A percentile compares a stretch with the other conserved stretches of the same genome.
Conservation (phyloP, 805 yeast species). For the Candida odintsovae region DNA sequence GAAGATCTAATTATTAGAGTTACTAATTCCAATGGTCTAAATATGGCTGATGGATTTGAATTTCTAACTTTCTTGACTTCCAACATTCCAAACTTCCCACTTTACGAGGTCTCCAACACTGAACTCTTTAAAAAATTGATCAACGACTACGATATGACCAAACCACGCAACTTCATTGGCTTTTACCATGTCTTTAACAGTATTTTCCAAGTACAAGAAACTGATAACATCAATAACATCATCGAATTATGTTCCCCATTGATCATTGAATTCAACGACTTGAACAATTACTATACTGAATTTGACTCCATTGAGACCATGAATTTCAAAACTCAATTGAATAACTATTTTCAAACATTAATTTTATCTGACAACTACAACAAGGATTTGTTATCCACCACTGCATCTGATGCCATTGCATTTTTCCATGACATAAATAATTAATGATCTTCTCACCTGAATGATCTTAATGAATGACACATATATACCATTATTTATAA, state of each 20-base stretch:
- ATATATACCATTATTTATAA: neutral
- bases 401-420: slow-evolving; percentile 14
- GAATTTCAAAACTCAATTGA: slow-evolving; percentile 27
- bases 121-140: slow-evolving; percentile 26
- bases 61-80: slow-evolving; percentile 23
- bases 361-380: neutral
- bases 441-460: neutral
- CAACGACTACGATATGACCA: slow-evolving; percentile 14
- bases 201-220: slow-evolving; percentile 23
- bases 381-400: slow-evolving; percentile 4
- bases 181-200: slow-evolving; percentile 26
- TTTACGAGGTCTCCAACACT: slow-evolving; percentile 20
- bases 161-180: slow-evolving; percentile 23
- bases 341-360: slow-evolving; percentile 20
- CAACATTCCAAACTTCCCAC: slow-evolving; percentile 18
- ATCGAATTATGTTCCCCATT: slow-evolving; percentile 29
- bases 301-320: slow-evolving; percentile 21
- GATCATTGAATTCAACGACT: slow-evolving; percentile 30
- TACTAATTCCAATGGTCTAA: slow-evolving; percentile 29
- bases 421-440: slow-evolving; percentile 9
- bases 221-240: slow-evolving; percentile 14
- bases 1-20: slow-evolving; percentile 28
- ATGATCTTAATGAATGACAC: neutral
- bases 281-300: slow-evolving; percentile 25
- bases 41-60: slow-evolving; percentile 19